A percentile compares a stretch with the other conserved stretches of the same genome.
Conservation (phyloP, 352 stramenopile genomes). For the Phytophthora pisi region DNA sequence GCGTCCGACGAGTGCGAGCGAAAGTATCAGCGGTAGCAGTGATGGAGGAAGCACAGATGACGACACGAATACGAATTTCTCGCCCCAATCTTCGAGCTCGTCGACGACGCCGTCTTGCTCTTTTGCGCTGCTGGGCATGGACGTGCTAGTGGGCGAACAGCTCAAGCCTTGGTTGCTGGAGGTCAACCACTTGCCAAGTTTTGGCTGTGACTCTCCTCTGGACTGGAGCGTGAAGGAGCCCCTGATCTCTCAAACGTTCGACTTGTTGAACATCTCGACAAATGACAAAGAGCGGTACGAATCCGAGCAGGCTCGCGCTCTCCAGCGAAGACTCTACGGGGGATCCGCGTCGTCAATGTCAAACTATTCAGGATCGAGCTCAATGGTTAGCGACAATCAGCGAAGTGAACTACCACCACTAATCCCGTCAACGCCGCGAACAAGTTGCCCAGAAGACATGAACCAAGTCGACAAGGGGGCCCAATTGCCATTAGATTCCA, state of each 20-base stretch:
- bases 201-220: conserved; percentile 94
- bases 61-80: conserved; percentile 2
- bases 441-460: conserved; percentile 9
- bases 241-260: conserved; percentile 93
- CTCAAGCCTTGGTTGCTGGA: conserved; percentile 97
- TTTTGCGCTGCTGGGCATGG: conserved; percentile 96
- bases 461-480: conserved; percentile 24
- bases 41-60: conserved; percentile 9
- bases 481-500: conserved; percentile 25
- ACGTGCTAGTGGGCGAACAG: conserved; percentile 95
- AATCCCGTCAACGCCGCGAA: conserved; percentile 11
- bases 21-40: conserved; percentile 9
- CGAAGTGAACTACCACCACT: conserved; percentile 25
- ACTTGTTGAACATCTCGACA: conserved; percentile 81
- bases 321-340: conserved; percentile 73
- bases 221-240: conserved; percentile 96
- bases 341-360: conserved; percentile 5
- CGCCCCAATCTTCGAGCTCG: conserved; percentile 5
- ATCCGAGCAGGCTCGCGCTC: conserved; percentile 57
- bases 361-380: conserved; percentile 19
- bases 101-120: conserved; percentile 51
- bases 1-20: conserved; percentile 28
- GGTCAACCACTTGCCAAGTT: conserved; percentile 97
- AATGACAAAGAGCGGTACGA: conserved; percentile 87
- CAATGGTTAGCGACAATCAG: conserved; percentile 33